Conservation (phyloP, 768 basidiomycete species). For the Tylopilus subfusipes region DNA sequence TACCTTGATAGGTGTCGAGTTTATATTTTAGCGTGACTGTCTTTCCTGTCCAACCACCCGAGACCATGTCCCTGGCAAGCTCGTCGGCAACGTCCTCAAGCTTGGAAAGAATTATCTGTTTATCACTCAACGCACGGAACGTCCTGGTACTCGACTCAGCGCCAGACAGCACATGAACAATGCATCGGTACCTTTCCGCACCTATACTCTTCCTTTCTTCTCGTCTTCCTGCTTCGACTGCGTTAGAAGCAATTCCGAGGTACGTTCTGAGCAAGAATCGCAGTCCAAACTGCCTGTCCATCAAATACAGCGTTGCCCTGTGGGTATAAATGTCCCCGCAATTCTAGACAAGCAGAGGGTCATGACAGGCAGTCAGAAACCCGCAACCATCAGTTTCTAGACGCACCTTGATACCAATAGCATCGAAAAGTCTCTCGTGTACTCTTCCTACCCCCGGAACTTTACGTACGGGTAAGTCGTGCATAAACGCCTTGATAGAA, state of each 20-base stretch:
- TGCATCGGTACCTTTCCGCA: slow-evolving; percentile 62
- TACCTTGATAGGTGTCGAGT: slow-evolving; percentile 83
- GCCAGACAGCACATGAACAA: not conserved
- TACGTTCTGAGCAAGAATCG: slow-evolving; percentile 71
- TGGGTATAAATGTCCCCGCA: slow-evolving; percentile 87
- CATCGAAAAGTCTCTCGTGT: slow-evolving; percentile 81
- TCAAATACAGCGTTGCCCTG: slow-evolving; percentile 67
- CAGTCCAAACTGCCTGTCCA: slow-evolving; percentile 87
- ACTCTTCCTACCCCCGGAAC: slow-evolving; percentile 91
- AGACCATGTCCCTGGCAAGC: slow-evolving; percentile 75
- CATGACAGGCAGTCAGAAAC: not conserved
- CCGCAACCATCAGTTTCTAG: not conserved
- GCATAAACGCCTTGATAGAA: slow-evolving; percentile 73
- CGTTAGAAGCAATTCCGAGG: slow-evolving; percentile 84
- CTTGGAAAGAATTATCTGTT: slow-evolving; percentile 65
- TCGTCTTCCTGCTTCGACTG: slow-evolving; percentile 68
- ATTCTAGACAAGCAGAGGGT: slow-evolving; percentile 42
- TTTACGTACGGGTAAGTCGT: slow-evolving; percentile 77
- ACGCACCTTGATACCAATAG: slow-evolving; percentile 74
- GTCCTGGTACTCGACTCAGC: slow-evolving; percentile 47
- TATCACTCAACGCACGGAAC: slow-evolving; percentile 65
- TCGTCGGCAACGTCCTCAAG: slow-evolving; percentile 79
- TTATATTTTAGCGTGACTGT: slow-evolving; percentile 94
- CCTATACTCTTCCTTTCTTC: slow-evolving; percentile 93
- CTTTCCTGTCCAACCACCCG: slow-evolving; percentile 79